Conservation (phyloP, 73 alveolate species). For the Tetrahymena elliotti region DNA sequence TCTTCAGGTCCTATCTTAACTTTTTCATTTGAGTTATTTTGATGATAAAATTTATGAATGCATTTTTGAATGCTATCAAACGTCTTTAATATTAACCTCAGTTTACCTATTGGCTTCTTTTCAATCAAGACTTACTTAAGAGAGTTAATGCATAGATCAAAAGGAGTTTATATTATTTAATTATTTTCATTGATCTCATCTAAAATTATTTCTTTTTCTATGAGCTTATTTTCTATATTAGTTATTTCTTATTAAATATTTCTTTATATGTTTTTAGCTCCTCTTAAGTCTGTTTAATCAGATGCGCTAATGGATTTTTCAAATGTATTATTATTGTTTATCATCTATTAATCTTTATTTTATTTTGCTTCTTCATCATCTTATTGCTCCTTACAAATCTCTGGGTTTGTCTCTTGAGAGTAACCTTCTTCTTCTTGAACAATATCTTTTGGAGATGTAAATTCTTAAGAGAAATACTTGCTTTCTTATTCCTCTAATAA, state of each 20-base stretch:
- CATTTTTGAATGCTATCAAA: neutral
- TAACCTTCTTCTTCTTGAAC: neutral
- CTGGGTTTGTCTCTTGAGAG: neutral
- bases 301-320: neutral
- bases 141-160: neutral
- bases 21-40: neutral
- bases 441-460: neutral
- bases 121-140: neutral
- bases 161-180: neutral
- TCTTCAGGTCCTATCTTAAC: neutral
- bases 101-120: neutral
- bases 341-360: neutral
- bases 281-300: neutral
- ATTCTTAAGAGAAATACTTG: neutral
- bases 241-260: neutral
- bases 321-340: too few species aligned
- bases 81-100: neutral
- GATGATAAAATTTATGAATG: neutral
- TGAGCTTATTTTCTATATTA: too few species aligned
- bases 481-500: neutral
- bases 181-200: neutral
- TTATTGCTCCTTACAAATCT: neutral
- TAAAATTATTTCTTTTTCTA: neutral
- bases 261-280: neutral
- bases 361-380: neutral